phyloP scores from a whole-genome alignment of 2,329 filamentous ascomycete species.

The Beauveria rudraprayagi region DNA sequence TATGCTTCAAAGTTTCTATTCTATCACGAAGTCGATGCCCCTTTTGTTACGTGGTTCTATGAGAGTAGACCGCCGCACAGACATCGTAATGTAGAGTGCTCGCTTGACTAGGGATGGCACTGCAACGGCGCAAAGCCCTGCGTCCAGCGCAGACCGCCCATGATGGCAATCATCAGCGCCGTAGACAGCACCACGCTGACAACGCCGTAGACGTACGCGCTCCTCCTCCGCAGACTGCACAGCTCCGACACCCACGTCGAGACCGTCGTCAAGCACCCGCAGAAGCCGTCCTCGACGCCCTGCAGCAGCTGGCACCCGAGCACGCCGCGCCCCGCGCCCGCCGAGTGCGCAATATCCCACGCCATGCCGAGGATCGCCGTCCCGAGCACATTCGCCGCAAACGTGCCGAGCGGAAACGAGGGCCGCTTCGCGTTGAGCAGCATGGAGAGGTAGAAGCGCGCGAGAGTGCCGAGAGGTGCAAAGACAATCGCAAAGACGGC shows the following conservation, averaged over 20 bases:
- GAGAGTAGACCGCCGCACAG: neutral
- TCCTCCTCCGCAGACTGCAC: slow-evolving; percentile 39
- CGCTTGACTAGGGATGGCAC: slow-evolving; percentile 23
- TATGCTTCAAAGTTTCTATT: neutral
- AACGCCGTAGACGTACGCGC: slow-evolving; percentile 60
- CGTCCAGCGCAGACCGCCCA: slow-evolving; percentile 70
- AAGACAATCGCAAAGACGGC: slow-evolving; percentile 73
- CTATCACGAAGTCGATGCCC: neutral
- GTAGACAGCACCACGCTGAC: slow-evolving; percentile 53
- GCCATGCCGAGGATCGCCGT: slow-evolving; percentile 67
- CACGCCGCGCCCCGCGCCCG: slow-evolving; percentile 30
- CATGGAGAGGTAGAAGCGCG: slow-evolving; percentile 65
- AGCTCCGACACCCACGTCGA: slow-evolving; percentile 61
- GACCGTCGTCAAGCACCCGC: slow-evolving; percentile 57
- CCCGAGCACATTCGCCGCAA: slow-evolving; percentile 71
- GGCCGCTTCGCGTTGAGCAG: slow-evolving; percentile 59
- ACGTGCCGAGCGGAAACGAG: slow-evolving; percentile 78
- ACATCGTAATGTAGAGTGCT: neutral
- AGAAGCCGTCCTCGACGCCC: slow-evolving; percentile 60
- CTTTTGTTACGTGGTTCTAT: neutral
- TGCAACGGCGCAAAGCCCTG: slow-evolving; percentile 40
- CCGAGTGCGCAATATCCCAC: slow-evolving; percentile 69
- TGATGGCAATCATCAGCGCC: slow-evolving; percentile 56
- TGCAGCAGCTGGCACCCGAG: slow-evolving; percentile 61
- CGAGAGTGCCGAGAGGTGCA: slow-evolving; percentile 69